A percentile compares a stretch with the other conserved stretches of the same genome.
Evolutionary conservation across 768 basidiomycete species (phyloP).

Genomic region (Collybiopsis confluens): DNA sequence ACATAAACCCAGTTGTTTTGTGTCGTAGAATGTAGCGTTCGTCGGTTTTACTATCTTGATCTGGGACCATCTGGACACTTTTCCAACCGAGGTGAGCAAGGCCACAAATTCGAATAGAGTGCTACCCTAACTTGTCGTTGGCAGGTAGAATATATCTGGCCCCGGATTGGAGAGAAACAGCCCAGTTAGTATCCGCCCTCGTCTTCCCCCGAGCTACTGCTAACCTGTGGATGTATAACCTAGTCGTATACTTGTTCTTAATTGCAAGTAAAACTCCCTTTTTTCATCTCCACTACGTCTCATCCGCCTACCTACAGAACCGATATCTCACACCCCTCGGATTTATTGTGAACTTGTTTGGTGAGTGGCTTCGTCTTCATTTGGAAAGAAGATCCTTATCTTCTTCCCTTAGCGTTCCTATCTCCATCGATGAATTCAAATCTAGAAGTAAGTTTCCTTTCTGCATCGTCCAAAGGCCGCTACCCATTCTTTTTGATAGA

Average conservation of each 20-base stretch:
- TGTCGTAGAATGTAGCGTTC: not conserved
- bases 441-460: not conserved
- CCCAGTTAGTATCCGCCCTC: not conserved
- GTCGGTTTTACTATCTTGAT: slow-evolving; percentile 1
- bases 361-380: not conserved
- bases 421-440: not conserved
- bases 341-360: not conserved
- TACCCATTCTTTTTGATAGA: not conserved
- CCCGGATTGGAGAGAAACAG: not conserved
- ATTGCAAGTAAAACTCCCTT: not conserved
- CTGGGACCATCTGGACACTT: slow-evolving; percentile 4
- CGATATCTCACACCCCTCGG: not conserved
- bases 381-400: not conserved
- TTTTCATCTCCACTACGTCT: not conserved
- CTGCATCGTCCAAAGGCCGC: not conserved
- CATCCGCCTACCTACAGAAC: not conserved
- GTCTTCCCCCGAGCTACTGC: no score
- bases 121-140: not conserved
- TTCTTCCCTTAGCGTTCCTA: not conserved
- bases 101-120: not conserved
- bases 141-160: slow-evolving; percentile 1
- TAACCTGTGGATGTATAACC: not conserved
- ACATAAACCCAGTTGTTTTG: no score
- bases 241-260: slow-evolving; percentile 1
- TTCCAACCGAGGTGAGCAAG: not conserved